phyloP scores from a whole-genome alignment of 306 rosid genomes.

The Quercus bicolor region DNA sequence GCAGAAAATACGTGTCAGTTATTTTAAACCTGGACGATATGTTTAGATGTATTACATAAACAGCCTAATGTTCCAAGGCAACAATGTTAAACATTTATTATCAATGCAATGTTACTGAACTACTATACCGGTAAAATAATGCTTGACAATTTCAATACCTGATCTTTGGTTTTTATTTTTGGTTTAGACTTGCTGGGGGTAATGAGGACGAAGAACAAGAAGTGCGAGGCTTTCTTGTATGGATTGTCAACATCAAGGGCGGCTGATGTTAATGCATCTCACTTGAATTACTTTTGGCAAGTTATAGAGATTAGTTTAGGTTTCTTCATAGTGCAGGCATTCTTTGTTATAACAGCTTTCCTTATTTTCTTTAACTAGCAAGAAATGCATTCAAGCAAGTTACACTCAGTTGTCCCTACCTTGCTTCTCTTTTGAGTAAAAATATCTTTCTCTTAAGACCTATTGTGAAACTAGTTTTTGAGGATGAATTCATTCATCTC shows the following conservation, averaged over 20 bases:
- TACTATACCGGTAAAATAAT: background rate
- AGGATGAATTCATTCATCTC: background rate
- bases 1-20: background rate
- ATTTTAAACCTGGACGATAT: background rate
- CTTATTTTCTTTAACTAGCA: slow-evolving; percentile 4
- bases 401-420: slow-evolving; percentile 6
- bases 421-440: background rate
- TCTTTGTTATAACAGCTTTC: slow-evolving; percentile 2
- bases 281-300: slow-evolving; percentile 18
- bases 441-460: background rate
- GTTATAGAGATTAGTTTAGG: slow-evolving; percentile 26
- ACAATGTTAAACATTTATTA: background rate
- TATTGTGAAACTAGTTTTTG: slow-evolving; percentile 27
- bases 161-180: slow-evolving; percentile 20
- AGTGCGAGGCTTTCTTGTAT: background rate
- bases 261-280: slow-evolving; percentile 18
- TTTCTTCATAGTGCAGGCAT: slow-evolving; percentile 32
- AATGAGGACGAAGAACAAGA: slow-evolving; percentile 20
- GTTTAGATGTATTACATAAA: background rate
- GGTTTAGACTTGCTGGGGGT: slow-evolving; percentile 18
- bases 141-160: slow-evolving; percentile 21
- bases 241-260: slow-evolving; percentile 22
- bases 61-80: background rate
- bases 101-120: background rate
- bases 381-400: slow-evolving; percentile 16